A percentile compares a stretch with the other conserved stretches of the same genome.
These are phyloP conservation scores for Odontarrhena argentea DNA, from an alignment of 345 rosid species.

Conservation along the genomic window DNA sequence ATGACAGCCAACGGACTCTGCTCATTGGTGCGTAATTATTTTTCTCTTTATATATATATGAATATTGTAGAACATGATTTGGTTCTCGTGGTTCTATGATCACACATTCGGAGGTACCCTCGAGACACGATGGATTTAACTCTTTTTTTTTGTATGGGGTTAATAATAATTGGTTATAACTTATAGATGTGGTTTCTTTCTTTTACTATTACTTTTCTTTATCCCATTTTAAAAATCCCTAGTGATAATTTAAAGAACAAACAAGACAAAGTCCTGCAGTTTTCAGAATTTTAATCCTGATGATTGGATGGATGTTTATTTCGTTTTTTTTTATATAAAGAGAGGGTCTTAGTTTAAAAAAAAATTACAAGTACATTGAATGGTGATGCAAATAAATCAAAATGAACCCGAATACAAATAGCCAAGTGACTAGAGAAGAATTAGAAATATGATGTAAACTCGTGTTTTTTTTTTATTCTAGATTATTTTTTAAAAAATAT, in stretches of 20 bases:
- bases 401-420: not conserved
- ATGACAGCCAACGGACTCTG: constrained; percentile 41
- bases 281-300: constrained; percentile 30
- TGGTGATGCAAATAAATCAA: constrained; percentile 10
- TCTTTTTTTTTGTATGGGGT: not conserved
- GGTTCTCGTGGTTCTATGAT: constrained; percentile 43
- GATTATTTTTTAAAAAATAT: too few relatives aligned
- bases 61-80: constrained; percentile 39
- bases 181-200: constrained; percentile 33
- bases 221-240: not conserved
- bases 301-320: constrained; percentile 2
- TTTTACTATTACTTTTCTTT: constrained; percentile 2
- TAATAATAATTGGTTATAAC: constrained; percentile 32
- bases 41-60: constrained; percentile 21
- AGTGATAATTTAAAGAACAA: constrained; percentile 27
- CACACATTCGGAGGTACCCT: constrained; percentile 40
- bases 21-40: constrained; percentile 36
- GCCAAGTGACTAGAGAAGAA: too few relatives aligned
- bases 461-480: too few relatives aligned
- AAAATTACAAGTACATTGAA: not conserved
- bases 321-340: not conserved
- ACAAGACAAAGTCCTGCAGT: constrained; percentile 14
- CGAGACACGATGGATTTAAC: constrained; percentile 33
- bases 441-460: too few relatives aligned
- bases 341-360: not conserved